Percentiles rank a stretch among this genome's conserved stretches.
phyloP scores from a whole-genome alignment of 2,329 filamentous ascomycete species.

The Xylaria sp. region DNA sequence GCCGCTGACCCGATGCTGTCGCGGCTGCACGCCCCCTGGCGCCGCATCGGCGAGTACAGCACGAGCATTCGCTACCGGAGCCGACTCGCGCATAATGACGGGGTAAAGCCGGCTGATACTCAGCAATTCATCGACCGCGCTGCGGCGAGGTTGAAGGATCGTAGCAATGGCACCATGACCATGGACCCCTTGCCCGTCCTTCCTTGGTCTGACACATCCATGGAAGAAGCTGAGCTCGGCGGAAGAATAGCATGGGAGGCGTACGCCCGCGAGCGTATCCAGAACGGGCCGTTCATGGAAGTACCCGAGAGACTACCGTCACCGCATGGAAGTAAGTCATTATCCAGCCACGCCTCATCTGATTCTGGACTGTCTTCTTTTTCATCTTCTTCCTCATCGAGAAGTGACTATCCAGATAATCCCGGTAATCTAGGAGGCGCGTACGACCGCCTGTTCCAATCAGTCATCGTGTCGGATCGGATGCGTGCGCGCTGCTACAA shows the following conservation, averaged over 20 bases:
- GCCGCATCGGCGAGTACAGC: conserved; percentile 28
- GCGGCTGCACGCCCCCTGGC: conserved; percentile 44
- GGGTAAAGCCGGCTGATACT: not conserved
- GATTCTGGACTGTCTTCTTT: not conserved
- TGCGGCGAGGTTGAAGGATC: not conserved
- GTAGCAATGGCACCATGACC: too few relatives aligned
- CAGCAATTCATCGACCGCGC: not conserved
- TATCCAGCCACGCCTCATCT: too few relatives aligned
- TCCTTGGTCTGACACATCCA: conserved; percentile 26
- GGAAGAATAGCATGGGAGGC: conserved; percentile 12
- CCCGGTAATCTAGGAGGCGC: not conserved
- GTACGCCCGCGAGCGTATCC: conserved; percentile 21
- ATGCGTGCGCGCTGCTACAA: not conserved
- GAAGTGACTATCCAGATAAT: not conserved
- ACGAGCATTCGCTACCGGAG: conserved; percentile 29
- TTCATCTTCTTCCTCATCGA: not conserved
- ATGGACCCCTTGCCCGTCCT: conserved; percentile 15
- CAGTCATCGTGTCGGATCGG: not conserved
- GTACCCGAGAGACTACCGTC: not conserved
- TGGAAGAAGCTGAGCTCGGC: conserved; percentile 24
- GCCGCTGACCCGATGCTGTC: conserved; percentile 46
- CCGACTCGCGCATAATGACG: conserved; percentile 16
- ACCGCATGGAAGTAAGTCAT: not conserved
- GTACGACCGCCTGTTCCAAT: not conserved
- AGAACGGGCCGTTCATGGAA: conserved; percentile 11